Base-by-base conservation (phyloP, 2,329 filamentous ascomycete species). In the Thelonectria blattea region DNA sequence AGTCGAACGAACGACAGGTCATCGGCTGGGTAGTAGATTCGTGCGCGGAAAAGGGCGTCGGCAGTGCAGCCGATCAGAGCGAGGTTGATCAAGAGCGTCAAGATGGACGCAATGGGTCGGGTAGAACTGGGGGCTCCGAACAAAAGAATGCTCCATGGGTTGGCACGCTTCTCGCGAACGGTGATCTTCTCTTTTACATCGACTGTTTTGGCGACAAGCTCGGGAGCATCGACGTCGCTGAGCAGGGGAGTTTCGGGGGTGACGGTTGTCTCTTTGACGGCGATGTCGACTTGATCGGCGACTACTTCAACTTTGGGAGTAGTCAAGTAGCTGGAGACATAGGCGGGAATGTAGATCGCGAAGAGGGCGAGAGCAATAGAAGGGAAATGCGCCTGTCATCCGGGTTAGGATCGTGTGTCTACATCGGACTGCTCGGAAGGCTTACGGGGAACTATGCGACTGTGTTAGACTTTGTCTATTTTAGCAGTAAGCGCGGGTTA, bases 1-100 rank as follows among this genome's bases (percentile, higher is more conserved):
- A 97, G 80, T 9, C 95, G 86, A 42, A 91, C 91, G 74, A 99
- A 96, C 0, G 93, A 91, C 11, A 97, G 80, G 65, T 96, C 88
- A 27, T 91, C 79, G 24, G 83, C 87, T 4, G 89, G 87, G 74
- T 96, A 83, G 34, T 90, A 84, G 60, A 89, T 75, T 11, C 87
- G 86, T 2, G 90, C 89, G 18, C 91, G 86, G 72, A 91, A 93
- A 14, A 96, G 82, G 41, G 93, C 85, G 74, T 99, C 95, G 24
- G 89, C 82, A 0, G 89, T 85, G 75, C 94, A 85, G 9, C 85
- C 79, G 6, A 92, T 82, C 42, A 95, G 79, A 3, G 83, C 76
- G 17, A 87, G 71, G 73, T 98, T 98, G 73, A 95, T 83, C 27
- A 88, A 76, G 52, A 93, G 85, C 0, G 91, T 91, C 24, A 88